Evolutionary conservation across 345 rosid species (phyloP), one percentile per base, ranked within the genome.

Genomic region (Lenwebbia sp.): DNA sequence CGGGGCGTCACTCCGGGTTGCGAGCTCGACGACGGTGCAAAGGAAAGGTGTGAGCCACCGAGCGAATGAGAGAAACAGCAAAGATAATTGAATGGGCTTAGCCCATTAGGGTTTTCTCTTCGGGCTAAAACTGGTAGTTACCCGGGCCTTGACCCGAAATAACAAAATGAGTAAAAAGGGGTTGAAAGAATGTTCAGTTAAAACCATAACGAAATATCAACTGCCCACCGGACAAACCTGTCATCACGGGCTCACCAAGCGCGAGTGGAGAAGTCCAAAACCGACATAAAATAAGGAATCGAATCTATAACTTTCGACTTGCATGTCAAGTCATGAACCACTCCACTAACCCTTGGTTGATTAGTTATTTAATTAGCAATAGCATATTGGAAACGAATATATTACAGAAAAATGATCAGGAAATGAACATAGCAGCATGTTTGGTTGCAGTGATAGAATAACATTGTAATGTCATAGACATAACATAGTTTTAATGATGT

Each of bases 391-490:
- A 33, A 17, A 10, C 50, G 47, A 44, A 44, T 44, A 1, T 44
- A 44, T 44, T 44, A 1, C 47, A 44, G 10, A 30, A 33, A 8
- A 3, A 65, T 30, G 44, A 65, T 33, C 33, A 15, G 76, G 6
- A 30, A 65, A 30, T 4, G 41, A 0, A 65, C 23, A 0, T 7
- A 10, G 41, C 0, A 17, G 1, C 21, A 4, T 0, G 25, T 33
- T 65, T 33, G 44, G 75, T 62, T 62, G 15, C 10, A 14, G 1
- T 10, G 30, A 28, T 14, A 21, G 11, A 62, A 30, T 30, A 30
- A 30, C 30, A 40, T 62, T 10, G 0, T 14, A 65, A 30, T 33
- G 7, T 17, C 37, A 41, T 17, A 8, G 12, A 33, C 25, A 41
- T 33, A 6, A 33, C 37, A 17, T 4, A 65, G 5, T 41, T 65